phyloP scores from a whole-genome alignment of 148 eudicot species.

The Camellia lanceoleosa region DNA sequence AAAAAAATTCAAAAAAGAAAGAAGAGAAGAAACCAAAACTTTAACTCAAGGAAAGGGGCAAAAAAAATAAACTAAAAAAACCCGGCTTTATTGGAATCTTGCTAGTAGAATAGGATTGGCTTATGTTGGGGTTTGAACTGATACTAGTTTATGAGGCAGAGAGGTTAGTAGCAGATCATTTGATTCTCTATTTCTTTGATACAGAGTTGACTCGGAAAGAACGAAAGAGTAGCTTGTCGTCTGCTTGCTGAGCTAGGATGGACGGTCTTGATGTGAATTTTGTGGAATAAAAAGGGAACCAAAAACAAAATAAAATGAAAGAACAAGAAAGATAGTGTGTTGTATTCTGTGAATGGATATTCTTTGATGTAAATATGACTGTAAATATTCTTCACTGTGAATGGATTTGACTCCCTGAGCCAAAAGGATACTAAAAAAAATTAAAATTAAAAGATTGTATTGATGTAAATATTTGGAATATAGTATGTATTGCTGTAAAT shows the following conservation, averaged over 20 bases:
- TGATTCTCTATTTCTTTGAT: no score
- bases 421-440: not conserved
- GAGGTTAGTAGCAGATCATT: not conserved
- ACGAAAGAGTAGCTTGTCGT: no score
- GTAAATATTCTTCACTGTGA: not conserved
- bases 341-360: conserved; percentile 1
- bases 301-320: not conserved
- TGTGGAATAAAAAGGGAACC: not conserved
- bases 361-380: conserved; percentile 19
- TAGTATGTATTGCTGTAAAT: not conserved
- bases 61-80: not conserved
- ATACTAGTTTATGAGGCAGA: not conserved
- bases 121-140: not conserved
- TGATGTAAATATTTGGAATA: conserved; percentile 13
- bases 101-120: not conserved
- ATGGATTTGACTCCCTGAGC: not conserved
- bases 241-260: no score
- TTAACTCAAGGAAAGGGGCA: not conserved
- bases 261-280: not conserved
- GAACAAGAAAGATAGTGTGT: not conserved
- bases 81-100: not conserved
- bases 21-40: not conserved
- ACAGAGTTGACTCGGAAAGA: no score
- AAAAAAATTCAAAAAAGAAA: not conserved
- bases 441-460: not conserved